phyloP scores from a whole-genome alignment of 257 asterid species.

The Salvia miltiorrhiza region DNA sequence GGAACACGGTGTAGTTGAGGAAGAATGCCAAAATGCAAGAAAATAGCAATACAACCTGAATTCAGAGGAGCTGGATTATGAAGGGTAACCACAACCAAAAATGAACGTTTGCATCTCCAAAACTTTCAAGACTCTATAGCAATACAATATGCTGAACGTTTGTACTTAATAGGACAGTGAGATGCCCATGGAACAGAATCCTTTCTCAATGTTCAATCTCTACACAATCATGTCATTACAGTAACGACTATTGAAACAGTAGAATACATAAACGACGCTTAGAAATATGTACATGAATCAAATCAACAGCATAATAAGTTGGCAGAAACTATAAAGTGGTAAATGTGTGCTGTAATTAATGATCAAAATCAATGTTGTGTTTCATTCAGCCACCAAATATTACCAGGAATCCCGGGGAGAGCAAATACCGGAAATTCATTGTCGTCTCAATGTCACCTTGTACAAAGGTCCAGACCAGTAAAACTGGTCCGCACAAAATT shows the following conservation, averaged over 20 bases:
- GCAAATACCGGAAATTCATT: conserved; percentile 54
- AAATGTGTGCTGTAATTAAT: too few relatives aligned
- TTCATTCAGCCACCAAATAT: conserved; percentile 14
- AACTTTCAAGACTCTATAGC: not conserved
- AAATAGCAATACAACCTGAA: conserved; percentile 64
- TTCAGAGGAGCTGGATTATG: not conserved
- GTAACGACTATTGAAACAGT: too few relatives aligned
- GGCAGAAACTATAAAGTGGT: not conserved
- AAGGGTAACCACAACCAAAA: conserved; percentile 1
- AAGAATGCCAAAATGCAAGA: conserved; percentile 87
- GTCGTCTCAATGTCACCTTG: conserved; percentile 70
- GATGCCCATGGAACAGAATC: too few relatives aligned
- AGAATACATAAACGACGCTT: too few relatives aligned
- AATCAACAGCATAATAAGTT: not conserved
- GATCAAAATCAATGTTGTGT: not conserved
- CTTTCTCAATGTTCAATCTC: too few relatives aligned
- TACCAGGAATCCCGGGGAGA: conserved; percentile 93
- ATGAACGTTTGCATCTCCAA: not conserved
- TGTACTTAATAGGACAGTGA: too few relatives aligned
- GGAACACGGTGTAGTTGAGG: conserved; percentile 75
- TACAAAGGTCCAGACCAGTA: conserved; percentile 66
- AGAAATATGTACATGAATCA: not conserved
- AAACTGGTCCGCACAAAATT: conserved; percentile 47
- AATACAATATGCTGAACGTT: too few relatives aligned
- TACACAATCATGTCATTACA: too few relatives aligned